Percentiles rank a stretch among this genome's conserved stretches.
phyloP scores from a whole-genome alignment of 257 asterid genomes.

The Solanum sparsipilum region DNA sequence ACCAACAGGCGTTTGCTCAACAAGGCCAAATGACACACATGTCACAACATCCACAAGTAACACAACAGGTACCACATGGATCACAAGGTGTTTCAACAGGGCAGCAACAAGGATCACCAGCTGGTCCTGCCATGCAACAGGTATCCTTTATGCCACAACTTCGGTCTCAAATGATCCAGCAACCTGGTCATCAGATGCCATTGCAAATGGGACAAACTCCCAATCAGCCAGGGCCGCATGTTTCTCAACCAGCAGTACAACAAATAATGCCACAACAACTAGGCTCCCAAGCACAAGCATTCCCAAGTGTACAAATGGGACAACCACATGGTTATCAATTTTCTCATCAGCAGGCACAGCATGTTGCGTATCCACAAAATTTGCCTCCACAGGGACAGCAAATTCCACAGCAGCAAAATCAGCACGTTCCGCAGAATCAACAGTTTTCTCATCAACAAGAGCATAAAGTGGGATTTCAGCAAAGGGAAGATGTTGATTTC shows the following conservation, averaged over 20 bases:
- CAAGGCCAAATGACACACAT: slow-evolving; percentile 20
- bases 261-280: slow-evolving; percentile 26
- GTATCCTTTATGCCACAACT: slow-evolving; percentile 32
- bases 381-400: slow-evolving; percentile 48
- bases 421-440: slow-evolving; percentile 40
- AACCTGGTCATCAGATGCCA: slow-evolving; percentile 39
- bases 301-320: slow-evolving; percentile 44
- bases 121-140: slow-evolving; percentile 32
- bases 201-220: slow-evolving; percentile 32
- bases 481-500: slow-evolving; percentile 40
- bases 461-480: slow-evolving; percentile 39
- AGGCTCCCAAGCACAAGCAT: slow-evolving; percentile 44
- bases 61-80: slow-evolving; percentile 24
- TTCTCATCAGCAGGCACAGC: slow-evolving; percentile 46
- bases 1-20: slow-evolving; percentile 22
- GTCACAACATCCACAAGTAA: slow-evolving; percentile 5
- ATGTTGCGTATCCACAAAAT: slow-evolving; percentile 47
- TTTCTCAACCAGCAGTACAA: slow-evolving; percentile 33
- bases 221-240: slow-evolving; percentile 39
- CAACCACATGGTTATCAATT: slow-evolving; percentile 46
- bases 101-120: slow-evolving; percentile 44
- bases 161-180: slow-evolving; percentile 50
- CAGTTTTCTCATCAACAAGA: slow-evolving; percentile 60
- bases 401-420: slow-evolving; percentile 45
- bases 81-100: slow-evolving; percentile 23